Conservation (phyloP, 192 early-diverging fungal genomes). For the Coemansia sp. region DNA sequence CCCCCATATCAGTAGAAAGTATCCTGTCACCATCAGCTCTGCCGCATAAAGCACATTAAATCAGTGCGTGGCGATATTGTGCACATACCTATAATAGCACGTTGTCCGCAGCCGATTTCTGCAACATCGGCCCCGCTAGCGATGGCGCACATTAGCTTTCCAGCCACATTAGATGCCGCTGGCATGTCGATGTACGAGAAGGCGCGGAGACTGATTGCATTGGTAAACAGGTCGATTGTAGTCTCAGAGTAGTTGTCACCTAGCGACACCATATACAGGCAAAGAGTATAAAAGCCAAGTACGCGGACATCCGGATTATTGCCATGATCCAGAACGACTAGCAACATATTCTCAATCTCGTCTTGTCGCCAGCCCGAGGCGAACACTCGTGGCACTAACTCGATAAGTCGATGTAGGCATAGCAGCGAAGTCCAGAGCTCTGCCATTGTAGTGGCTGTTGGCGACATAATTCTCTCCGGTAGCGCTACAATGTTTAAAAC, state of each 20-base stretch:
- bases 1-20: neutral
- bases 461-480: constrained; percentile 38
- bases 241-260: constrained; percentile 22
- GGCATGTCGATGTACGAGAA: constrained; percentile 45
- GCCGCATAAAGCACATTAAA: neutral
- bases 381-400: constrained; percentile 31
- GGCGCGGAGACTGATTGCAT: constrained; percentile 32
- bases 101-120: constrained; percentile 46
- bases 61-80: neutral
- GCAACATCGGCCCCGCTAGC: constrained; percentile 27
- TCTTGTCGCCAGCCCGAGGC: constrained; percentile 34
- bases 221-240: constrained; percentile 39
- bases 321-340: constrained; percentile 48
- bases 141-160: constrained; percentile 45
- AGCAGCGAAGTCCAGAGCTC: constrained; percentile 28
- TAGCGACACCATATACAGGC: constrained; percentile 28
- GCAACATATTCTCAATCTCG: constrained; percentile 48
- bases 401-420: constrained; percentile 26
- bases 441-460: constrained; percentile 5
- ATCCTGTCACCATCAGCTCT: neutral
- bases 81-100: constrained; percentile 27
- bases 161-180: constrained; percentile 27
- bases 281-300: constrained; percentile 32
- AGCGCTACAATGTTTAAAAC: constrained; percentile 17
- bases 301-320: constrained; percentile 46